A percentile compares a stretch with the other conserved stretches of the same genome.
Evolutionary conservation across 805 yeast genomes (phyloP).

Genomic region (Schwanniomyces yamadae): DNA sequence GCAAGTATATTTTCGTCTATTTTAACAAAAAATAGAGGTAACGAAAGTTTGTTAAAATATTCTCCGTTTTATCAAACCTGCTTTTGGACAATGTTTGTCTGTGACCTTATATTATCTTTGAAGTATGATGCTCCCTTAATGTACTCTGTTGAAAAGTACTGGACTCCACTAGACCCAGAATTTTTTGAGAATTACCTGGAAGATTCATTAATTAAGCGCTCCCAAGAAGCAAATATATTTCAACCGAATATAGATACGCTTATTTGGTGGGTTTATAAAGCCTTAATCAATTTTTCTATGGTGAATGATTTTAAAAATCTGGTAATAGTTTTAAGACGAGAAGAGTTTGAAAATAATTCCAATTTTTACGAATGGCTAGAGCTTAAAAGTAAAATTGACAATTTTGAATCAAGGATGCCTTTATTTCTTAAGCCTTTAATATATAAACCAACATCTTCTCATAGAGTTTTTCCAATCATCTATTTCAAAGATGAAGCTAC

Average conservation of each 20-base stretch:
- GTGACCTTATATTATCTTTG: slow-evolving; percentile 35
- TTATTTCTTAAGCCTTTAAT: slow-evolving; percentile 30
- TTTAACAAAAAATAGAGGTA: slow-evolving; percentile 15
- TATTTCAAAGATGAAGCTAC: slow-evolving; percentile 36
- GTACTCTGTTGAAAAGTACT: slow-evolving; percentile 30
- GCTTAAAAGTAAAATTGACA: slow-evolving; percentile 25
- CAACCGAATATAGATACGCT: slow-evolving; percentile 14
- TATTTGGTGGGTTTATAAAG: slow-evolving; percentile 38
- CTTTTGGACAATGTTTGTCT: slow-evolving; percentile 36
- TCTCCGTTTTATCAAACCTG: slow-evolving; percentile 33
- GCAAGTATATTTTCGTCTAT: slow-evolving; percentile 31
- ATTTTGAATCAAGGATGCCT: slow-evolving; percentile 30
- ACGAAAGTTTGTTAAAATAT: slow-evolving; percentile 21
- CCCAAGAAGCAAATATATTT: slow-evolving; percentile 3
- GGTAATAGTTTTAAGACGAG: slow-evolving; percentile 24
- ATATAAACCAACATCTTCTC: slow-evolving; percentile 22
- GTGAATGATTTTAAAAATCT: slow-evolving; percentile 30
- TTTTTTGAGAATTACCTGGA: slow-evolving; percentile 21
- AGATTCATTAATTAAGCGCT: slow-evolving; percentile 5
- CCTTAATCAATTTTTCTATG: slow-evolving; percentile 24
- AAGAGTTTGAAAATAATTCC: slow-evolving; percentile 23
- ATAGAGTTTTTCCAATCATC: slow-evolving; percentile 29
- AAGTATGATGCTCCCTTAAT: slow-evolving; percentile 30
- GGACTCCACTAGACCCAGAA: slow-evolving; percentile 33
- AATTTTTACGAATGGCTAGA: slow-evolving; percentile 26